Conservation (phyloP, 2,329 filamentous ascomycete species). For the Arthrobotrys sinensis region DNA sequence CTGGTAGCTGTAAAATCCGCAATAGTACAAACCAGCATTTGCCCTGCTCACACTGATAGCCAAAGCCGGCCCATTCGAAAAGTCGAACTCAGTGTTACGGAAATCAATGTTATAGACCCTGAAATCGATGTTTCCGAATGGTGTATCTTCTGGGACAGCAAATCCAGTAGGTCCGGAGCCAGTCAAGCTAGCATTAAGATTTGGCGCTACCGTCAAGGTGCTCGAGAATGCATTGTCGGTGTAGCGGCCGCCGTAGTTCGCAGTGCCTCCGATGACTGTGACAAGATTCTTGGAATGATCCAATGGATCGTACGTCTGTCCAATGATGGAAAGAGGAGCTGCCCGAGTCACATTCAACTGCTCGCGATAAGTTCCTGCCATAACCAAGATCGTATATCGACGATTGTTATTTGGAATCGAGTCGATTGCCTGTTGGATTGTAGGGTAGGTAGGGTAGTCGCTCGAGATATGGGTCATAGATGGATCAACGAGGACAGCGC, state of each 20-base stretch:
- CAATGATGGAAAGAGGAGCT: conserved; percentile 45
- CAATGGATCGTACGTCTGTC: conserved; percentile 52
- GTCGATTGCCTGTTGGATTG: conserved; percentile 58
- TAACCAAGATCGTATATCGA: conserved; percentile 50
- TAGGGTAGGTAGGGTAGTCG: conserved; percentile 53
- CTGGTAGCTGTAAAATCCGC: conserved; percentile 78
- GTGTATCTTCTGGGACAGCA: conserved; percentile 74
- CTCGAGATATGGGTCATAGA: conserved; percentile 50
- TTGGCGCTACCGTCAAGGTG: conserved; percentile 73
- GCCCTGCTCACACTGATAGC: conserved; percentile 76
- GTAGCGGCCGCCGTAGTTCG: conserved; percentile 38
- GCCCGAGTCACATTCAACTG: conserved; percentile 45
- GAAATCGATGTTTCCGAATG: conserved; percentile 77
- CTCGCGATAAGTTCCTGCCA: conserved; percentile 52
- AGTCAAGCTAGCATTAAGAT: conserved; percentile 75
- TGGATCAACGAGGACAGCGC: conserved; percentile 49
- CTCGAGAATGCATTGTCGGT: conserved; percentile 52
- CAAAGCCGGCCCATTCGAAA: conserved; percentile 73
- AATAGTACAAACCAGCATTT: conserved; percentile 78
- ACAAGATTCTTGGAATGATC: conserved; percentile 54
- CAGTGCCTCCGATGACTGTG: conserved; percentile 48
- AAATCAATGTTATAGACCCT: conserved; percentile 79
- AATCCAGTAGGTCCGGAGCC: conserved; percentile 76
- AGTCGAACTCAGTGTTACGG: conserved; percentile 73
- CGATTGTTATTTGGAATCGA: conserved; percentile 40